A percentile compares a stretch with the other conserved stretches of the same genome.
These are phyloP conservation scores for Fraxinus nigra DNA, from an alignment of 305 asterid species.

Conservation along the genomic window DNA sequence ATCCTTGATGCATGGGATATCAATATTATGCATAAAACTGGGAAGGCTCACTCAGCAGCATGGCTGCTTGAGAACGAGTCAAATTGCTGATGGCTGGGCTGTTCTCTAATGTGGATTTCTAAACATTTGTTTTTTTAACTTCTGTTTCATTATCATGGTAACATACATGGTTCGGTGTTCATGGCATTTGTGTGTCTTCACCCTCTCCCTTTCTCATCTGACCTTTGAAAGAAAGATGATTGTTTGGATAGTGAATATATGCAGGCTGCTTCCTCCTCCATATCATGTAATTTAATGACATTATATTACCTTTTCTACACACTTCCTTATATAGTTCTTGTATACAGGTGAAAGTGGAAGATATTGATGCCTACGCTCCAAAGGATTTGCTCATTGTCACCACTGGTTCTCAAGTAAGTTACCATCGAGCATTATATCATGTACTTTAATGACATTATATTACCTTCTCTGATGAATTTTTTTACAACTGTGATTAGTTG, in stretches of 20 bases:
- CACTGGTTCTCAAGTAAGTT: constrained; percentile 97
- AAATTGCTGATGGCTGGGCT: not conserved
- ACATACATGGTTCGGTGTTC: not conserved
- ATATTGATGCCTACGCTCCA: constrained; percentile 93
- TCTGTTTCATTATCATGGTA: not conserved
- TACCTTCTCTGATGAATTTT: constrained; percentile 5
- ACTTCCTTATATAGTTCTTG: constrained; percentile 26
- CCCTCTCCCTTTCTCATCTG: not conserved
- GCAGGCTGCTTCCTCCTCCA: not conserved
- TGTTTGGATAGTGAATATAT: not conserved
- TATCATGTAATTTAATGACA: constrained; percentile 14
- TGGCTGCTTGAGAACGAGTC: not conserved
- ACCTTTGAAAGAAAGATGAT: not conserved
- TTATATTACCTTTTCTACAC: constrained; percentile 9
- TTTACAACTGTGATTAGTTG: constrained; percentile 18
- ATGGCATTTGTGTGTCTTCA: not conserved
- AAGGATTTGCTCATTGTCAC: constrained; percentile 96
- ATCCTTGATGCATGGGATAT: not conserved
- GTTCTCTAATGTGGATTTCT: not conserved
- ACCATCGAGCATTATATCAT: not conserved
- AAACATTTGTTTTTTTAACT: not conserved
- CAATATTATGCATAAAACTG: not conserved
- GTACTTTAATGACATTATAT: not conserved
- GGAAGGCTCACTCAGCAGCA: not conserved
- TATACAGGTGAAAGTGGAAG: constrained; percentile 88